Evolutionary conservation across 2,329 filamentous ascomycete genomes (phyloP).

Genomic region (Bimuria novae-zelandiae): DNA sequence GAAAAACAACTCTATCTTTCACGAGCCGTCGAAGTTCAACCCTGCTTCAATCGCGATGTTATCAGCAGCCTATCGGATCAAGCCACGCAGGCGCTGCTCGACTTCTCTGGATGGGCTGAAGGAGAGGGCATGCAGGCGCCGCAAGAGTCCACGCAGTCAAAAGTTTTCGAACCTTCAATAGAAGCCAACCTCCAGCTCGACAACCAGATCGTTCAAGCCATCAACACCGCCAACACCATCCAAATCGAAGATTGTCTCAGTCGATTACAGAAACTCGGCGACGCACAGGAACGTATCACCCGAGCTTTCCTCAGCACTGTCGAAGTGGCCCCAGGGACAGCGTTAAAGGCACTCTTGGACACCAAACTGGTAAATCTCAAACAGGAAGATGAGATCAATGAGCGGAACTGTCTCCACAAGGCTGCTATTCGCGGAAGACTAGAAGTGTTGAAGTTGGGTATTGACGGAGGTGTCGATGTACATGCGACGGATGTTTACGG

Average conservation of each 20-base stretch:
- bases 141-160: conserved; percentile 36
- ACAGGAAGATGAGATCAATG: conserved; percentile 96
- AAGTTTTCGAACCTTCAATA: conserved; percentile 37
- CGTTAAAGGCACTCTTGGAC: conserved; percentile 75
- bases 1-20: conserved; percentile 98
- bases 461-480: conserved; percentile 76
- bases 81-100: conserved; percentile 92
- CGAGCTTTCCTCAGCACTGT: conserved; percentile 89
- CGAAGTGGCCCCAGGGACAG: conserved; percentile 78
- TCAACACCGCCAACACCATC: conserved; percentile 78
- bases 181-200: conserved; percentile 88
- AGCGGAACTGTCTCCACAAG: conserved; percentile 94
- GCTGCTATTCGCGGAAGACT: conserved; percentile 90
- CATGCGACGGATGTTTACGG: conserved; percentile 90
- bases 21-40: conserved; percentile 93
- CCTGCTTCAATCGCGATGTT: conserved; percentile 96
- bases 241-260: conserved; percentile 79
- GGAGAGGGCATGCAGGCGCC: conserved; percentile 83
- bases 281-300: conserved; percentile 77
- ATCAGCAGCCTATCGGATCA: conserved; percentile 97
- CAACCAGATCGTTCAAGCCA: conserved; percentile 83
- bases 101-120: conserved; percentile 95
- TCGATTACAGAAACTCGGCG: conserved; percentile 66
- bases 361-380: conserved; percentile 86
- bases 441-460: conserved; percentile 75